A percentile compares a stretch with the other conserved stretches of the same genome.
Evolutionary conservation across 2,329 filamentous ascomycete genomes (phyloP).

Genomic region (Xylariaceae sp.): DNA sequence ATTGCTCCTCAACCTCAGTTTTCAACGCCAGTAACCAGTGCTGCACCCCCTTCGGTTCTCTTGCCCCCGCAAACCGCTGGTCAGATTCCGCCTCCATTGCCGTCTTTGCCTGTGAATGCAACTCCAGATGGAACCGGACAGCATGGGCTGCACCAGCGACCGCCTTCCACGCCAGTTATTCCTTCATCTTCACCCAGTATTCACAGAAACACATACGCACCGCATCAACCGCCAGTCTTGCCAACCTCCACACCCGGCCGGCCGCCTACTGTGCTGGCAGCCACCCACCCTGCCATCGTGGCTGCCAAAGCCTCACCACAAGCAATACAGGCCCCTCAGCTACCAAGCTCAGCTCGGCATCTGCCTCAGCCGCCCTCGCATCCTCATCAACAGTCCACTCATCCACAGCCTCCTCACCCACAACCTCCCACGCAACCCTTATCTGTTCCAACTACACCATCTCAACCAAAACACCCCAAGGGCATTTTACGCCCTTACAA

Average conservation of each 20-base stretch:
- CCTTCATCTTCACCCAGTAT: conserved; percentile 28
- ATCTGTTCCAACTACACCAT: conserved; percentile 23
- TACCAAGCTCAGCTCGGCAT: conserved; percentile 19
- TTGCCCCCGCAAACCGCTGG: conserved; percentile 30
- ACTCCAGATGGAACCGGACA: conserved; percentile 30
- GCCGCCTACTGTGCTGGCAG: conserved; percentile 20
- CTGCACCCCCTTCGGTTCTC: conserved; percentile 29
- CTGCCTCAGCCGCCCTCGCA: conserved; percentile 15
- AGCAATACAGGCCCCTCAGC: conserved; percentile 23
- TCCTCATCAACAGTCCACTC: conserved; percentile 6
- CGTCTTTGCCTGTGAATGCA: conserved; percentile 28
- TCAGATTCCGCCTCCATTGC: conserved; percentile 30
- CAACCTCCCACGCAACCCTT: conserved; percentile 16
- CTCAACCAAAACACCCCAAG: conserved; percentile 22
- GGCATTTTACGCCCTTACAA: conserved; percentile 20
- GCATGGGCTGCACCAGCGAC: conserved; percentile 32
- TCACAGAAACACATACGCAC: conserved; percentile 18
- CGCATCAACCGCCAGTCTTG: conserved; percentile 18
- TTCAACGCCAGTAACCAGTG: conserved; percentile 30
- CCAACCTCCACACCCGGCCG: conserved; percentile 26
- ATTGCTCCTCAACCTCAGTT: conserved; percentile 32
- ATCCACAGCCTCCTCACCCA: conserved; percentile 1
- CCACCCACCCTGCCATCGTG: conserved; percentile 17
- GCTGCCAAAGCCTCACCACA: conserved; percentile 21
- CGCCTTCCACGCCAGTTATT: conserved; percentile 25